Evolutionary conservation across 305 asterid genomes (phyloP), one percentile per base, ranked within the genome.

Genomic region (Solanum hybrid): DNA sequence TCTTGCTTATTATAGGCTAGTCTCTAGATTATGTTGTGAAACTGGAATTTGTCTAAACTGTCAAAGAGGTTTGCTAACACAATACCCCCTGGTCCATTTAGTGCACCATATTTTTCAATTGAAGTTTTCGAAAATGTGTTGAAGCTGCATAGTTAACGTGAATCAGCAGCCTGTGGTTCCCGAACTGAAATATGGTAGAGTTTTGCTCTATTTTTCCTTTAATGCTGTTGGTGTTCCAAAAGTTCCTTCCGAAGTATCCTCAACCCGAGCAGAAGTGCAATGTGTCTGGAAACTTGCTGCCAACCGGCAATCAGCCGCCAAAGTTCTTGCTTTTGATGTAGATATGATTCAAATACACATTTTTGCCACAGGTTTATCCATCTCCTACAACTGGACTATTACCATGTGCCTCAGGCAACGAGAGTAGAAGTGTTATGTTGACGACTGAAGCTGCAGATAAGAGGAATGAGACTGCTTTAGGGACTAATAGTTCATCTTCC

Each of bases 321-420:
- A 13, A 12, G 2, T 28, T 80, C 64, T 80, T 80, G 35, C 11
- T 80, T 37, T 39, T 37, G 57, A 61, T n/a, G 28, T 24, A 16
- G 28, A n/a, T 37, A 79, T 79, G 28, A 35, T 79, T 36, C 14
- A n/a, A 79, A 79, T n/a, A 39, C 22, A n/a, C 61, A 24, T 22
- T 79, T 79, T 37, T 73, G 34, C 86, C 16, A 36, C 92, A 97
- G 99, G 96, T 91, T 84, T 92, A 92, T 91, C 97, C 99, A 90
- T 97, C 99, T 89, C 99, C 99, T 81, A 96, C 99, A 24, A 96
- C 99, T 51, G 99, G 99, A 69, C 92, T 95, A 92, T 92, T 96
- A 88, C 91, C 85, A 88, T 93, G 91, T 88, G 91, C 90, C 85
- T 29, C 90, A 11, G 90, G 90, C 89, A 94, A 91, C 37, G 92